A percentile compares a stretch with the other conserved stretches of the same genome.
Evolutionary conservation across 2,329 filamentous ascomycete species (phyloP).

Genomic region (Cercospora brassicicola): DNA sequence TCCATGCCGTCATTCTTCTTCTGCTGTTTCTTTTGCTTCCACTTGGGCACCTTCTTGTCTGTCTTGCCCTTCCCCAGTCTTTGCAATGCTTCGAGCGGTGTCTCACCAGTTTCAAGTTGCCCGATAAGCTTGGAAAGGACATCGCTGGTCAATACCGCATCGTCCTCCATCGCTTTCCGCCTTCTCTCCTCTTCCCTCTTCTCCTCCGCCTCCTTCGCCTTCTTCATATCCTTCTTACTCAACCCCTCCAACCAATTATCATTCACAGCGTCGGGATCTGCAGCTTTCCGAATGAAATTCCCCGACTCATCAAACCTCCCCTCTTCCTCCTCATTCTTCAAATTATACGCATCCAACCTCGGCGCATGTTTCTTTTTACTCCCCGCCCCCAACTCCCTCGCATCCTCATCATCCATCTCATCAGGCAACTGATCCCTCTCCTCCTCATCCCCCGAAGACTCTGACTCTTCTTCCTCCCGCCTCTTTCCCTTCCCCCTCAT

Average conservation of each 20-base stretch:
- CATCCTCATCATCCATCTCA: constrained; percentile 67
- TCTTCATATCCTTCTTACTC: constrained; percentile 89
- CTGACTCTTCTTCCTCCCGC: constrained; percentile 32
- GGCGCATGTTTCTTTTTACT: constrained; percentile 91
- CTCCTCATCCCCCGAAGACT: constrained; percentile 58
- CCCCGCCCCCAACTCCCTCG: constrained; percentile 86
- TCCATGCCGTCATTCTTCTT: constrained; percentile 65
- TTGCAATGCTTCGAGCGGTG: constrained; percentile 81
- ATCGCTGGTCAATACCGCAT: constrained; percentile 71
- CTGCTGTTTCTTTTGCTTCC: constrained; percentile 56
- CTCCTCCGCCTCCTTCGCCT: constrained; percentile 82
- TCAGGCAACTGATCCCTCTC: constrained; percentile 61
- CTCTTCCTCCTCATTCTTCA: constrained; percentile 85
- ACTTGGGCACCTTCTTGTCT: constrained; percentile 62
- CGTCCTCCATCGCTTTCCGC: constrained; percentile 69
- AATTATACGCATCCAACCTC: constrained; percentile 94
- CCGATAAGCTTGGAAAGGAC: constrained; percentile 71
- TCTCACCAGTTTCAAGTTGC: constrained; percentile 76
- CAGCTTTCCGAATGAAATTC: constrained; percentile 87
- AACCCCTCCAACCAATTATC: constrained; percentile 91
- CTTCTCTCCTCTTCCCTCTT: constrained; percentile 76
- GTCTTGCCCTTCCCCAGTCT: constrained; percentile 62
- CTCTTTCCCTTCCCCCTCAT: constrained; percentile 56
- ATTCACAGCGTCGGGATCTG: constrained; percentile 84
- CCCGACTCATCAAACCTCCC: constrained; percentile 87